Percentiles rank a stretch among this genome's conserved stretches.
Evolutionary conservation across 148 eudicot species (phyloP).

Genomic region (Selenicereus undatus): DNA sequence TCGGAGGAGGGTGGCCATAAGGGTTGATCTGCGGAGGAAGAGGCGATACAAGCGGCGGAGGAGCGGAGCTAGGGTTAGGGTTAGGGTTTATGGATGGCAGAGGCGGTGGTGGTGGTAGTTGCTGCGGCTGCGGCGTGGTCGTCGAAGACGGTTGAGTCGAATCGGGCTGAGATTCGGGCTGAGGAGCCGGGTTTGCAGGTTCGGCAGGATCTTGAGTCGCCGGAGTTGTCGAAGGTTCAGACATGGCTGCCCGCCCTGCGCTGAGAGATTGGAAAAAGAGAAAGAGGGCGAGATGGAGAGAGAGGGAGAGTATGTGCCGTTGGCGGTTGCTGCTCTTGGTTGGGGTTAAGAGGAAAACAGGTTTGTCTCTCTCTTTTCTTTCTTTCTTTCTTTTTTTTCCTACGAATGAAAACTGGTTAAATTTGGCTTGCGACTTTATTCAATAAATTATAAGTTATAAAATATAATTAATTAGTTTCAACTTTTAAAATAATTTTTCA

Average conservation of each 20-base stretch:
- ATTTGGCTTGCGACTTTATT: too few species aligned
- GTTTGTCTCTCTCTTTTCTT: background rate
- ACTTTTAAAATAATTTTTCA: too few species aligned
- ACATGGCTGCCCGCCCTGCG: conserved; percentile 18
- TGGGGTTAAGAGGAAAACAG: background rate
- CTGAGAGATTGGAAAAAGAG: background rate
- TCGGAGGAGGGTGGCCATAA: conserved; percentile 11
- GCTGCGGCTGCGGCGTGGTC: conserved; percentile 15
- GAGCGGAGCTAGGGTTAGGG: conserved; percentile 33
- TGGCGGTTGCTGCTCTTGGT: background rate
- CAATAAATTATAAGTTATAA: too few species aligned
- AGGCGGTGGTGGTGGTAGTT: conserved; percentile 25
- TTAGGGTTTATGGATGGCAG: conserved; percentile 33
- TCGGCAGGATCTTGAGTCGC: conserved; percentile 6
- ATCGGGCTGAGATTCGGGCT: conserved; percentile 23
- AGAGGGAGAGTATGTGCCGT: background rate
- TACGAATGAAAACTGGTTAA: background rate
- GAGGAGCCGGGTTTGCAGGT: conserved; percentile 12
- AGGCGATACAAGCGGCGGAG: conserved; percentile 25
- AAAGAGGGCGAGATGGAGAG: background rate
- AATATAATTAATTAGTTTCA: too few species aligned
- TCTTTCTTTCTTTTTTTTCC: background rate
- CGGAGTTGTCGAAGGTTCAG: conserved; percentile 29
- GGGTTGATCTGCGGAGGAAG: conserved; percentile 35
- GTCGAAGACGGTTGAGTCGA: conserved; percentile 19